Percentiles rank a stretch among this genome's conserved stretches.
These are phyloP conservation scores for Colletotrichum navitas DNA, from an alignment of 2,329 filamentous ascomycete genomes.

Conservation along the genomic window DNA sequence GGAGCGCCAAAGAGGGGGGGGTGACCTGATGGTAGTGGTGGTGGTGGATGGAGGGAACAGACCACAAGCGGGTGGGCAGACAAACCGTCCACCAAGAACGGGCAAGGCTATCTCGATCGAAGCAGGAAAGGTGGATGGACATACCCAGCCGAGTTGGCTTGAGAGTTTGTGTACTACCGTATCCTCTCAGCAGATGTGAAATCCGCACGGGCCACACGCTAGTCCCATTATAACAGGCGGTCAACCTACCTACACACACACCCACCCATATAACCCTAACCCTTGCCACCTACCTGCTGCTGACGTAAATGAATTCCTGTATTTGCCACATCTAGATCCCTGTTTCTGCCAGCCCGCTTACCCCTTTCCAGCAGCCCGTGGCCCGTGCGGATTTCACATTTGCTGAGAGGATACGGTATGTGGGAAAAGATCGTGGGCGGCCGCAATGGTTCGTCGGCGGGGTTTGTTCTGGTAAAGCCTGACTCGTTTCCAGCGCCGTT, in stretches of 20 bases:
- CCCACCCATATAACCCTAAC: too few relatives aligned
- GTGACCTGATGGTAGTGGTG: neutral
- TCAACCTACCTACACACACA: too few relatives aligned
- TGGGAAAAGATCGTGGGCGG: conserved; percentile 6
- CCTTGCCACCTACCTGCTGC: too few relatives aligned
- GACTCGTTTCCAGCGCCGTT: conserved; percentile 25
- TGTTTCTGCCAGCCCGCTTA: too few relatives aligned
- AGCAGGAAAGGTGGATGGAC: neutral
- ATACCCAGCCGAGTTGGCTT: conserved; percentile 7
- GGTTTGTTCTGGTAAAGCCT: conserved; percentile 14
- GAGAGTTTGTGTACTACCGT: conserved; percentile 15
- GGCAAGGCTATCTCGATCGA: neutral
- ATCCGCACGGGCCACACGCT: too few relatives aligned
- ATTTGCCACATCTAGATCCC: too few relatives aligned
- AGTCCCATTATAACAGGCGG: too few relatives aligned
- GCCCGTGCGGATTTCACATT: too few relatives aligned
- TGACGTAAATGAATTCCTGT: too few relatives aligned
- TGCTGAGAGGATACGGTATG: too few relatives aligned
- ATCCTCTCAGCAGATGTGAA: too few relatives aligned
- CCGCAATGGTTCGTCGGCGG: conserved; percentile 9
- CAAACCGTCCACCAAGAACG: neutral
- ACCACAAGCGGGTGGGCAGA: neutral
- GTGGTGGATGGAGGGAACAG: neutral
- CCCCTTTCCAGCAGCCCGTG: too few relatives aligned
- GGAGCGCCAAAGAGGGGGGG: neutral